Evolutionary conservation across 2,329 filamentous ascomycete species (phyloP).

Genomic region (Monosporascus cannonballus): DNA sequence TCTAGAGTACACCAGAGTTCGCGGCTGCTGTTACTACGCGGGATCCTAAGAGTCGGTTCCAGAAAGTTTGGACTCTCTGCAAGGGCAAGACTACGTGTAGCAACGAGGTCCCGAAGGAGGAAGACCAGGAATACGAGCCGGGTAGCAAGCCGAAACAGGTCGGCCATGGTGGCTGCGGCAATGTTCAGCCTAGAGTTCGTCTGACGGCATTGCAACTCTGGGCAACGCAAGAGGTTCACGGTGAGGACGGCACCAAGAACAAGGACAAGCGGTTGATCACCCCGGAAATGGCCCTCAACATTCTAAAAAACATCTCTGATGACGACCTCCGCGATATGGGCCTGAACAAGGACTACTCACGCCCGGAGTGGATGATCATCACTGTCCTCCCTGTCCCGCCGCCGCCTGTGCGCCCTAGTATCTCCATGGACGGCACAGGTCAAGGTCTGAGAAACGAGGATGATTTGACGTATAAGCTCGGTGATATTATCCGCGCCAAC

Average conservation of each 20-base stretch:
- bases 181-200: constrained; percentile 80
- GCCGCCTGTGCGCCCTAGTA: constrained; percentile 91
- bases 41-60: constrained; percentile 92
- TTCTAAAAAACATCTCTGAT: constrained; percentile 79
- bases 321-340: constrained; percentile 82
- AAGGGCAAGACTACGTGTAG: constrained; percentile 85
- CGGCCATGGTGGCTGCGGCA: constrained; percentile 88
- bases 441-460: constrained; percentile 94
- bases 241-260: constrained; percentile 66
- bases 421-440: constrained; percentile 91
- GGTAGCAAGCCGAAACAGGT: constrained; percentile 47
- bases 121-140: constrained; percentile 62
- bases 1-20: constrained; percentile 79
- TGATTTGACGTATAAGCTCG: constrained; percentile 98
- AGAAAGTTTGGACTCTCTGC: constrained; percentile 84
- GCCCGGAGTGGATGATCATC: constrained; percentile 97
- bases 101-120: constrained; percentile 65
- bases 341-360: constrained; percentile 87
- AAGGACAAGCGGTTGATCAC: constrained; percentile 79
- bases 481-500: constrained; percentile 97
- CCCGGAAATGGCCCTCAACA: constrained; percentile 75
- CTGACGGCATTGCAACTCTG: constrained; percentile 81
- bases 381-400: constrained; percentile 93
- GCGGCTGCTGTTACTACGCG: constrained; percentile 73
- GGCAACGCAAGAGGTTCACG: constrained; percentile 68